Evolutionary conservation across 176 grass and related monocot species (phyloP), one percentile per base, ranked within the genome.

Genomic region (Rhynchospora pubera): DNA sequence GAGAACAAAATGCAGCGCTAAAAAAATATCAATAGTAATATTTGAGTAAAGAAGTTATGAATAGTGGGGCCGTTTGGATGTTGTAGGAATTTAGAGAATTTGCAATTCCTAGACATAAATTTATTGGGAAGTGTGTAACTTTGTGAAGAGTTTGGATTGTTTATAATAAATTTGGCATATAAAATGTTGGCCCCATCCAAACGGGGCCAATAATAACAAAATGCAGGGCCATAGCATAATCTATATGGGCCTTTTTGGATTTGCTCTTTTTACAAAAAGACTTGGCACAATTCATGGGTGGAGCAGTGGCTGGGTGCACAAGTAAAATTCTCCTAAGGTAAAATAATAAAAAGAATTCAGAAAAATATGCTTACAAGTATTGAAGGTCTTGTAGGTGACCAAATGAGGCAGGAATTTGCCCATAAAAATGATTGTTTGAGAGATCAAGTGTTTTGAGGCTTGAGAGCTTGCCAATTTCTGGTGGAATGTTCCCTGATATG

Each of bases 371-470:
- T 98, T 84, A 98, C 96, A 95, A 50, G 74, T 95, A 99, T 78
- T 87, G 84, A 87, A 99, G 92, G 82, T 85, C 90, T 52, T 91
- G 48, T 42, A 98, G 89, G 72, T 93, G 91, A 76, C 89, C 91
- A 51, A 95, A 78, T 7, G 96, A 87, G 44, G 59, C 22, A 47
- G 91, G 91, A 55, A 95, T 90, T 86, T 82, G 91, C 48, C 89
- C 96, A 78, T 45, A 53, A 76, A 95, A 80, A 22, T 90, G 23
- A 69, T 93, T 99, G 84, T 84, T 93, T 28, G 96, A 95, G 85
- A 99, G 92, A 79, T 99, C 92, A 24, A 99, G 96, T 10, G 89
- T 90, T 82, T 65, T 89, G 69, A 99, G 96, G 18, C 62, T 91
- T 30, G 71, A 28, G 9, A 99, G 96, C 42, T 83, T 95, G 79